phyloP scores from a whole-genome alignment of 345 rosid species.

The Camelina sativa region DNA sequence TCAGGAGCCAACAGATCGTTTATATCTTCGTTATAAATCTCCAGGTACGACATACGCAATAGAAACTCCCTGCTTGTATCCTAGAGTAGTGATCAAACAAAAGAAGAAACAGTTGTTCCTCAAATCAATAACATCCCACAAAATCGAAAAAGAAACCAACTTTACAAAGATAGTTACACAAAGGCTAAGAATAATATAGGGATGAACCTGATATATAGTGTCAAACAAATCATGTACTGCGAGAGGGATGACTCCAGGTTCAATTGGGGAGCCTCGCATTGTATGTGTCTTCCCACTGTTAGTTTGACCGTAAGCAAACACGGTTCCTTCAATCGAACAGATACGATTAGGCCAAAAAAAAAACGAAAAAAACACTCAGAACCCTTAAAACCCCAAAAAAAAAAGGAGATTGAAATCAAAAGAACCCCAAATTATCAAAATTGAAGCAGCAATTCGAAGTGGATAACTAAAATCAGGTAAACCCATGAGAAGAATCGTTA shows the following conservation, averaged over 20 bases:
- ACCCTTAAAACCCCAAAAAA: neutral
- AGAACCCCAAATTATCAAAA: slow-evolving; percentile 1
- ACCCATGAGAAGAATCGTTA: neutral
- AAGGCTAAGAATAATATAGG: neutral
- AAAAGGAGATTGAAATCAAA: neutral
- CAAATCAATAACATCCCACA: slow-evolving; percentile 19
- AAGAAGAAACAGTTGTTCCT: neutral
- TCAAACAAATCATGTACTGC: slow-evolving; percentile 77
- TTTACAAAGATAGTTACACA: neutral
- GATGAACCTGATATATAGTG: slow-evolving; percentile 64
- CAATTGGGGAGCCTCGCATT: slow-evolving; percentile 80
- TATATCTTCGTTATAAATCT: slow-evolving; percentile 94
- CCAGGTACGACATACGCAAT: slow-evolving; percentile 92
- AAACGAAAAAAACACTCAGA: neutral
- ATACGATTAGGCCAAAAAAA: slow-evolving; percentile 2
- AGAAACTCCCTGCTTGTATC: slow-evolving; percentile 82
- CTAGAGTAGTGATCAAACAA: slow-evolving; percentile 43
- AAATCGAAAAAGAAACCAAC: neutral
- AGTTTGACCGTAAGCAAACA: slow-evolving; percentile 96
- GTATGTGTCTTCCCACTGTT: slow-evolving; percentile 97
- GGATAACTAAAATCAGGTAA: neutral
- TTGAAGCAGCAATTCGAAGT: neutral
- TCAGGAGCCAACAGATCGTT: slow-evolving; percentile 91
- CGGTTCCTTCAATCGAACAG: slow-evolving; percentile 63
- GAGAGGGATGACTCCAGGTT: slow-evolving; percentile 89